Conservation (phyloP, 2,329 filamentous ascomycete species). For the Drechslera avenae region DNA sequence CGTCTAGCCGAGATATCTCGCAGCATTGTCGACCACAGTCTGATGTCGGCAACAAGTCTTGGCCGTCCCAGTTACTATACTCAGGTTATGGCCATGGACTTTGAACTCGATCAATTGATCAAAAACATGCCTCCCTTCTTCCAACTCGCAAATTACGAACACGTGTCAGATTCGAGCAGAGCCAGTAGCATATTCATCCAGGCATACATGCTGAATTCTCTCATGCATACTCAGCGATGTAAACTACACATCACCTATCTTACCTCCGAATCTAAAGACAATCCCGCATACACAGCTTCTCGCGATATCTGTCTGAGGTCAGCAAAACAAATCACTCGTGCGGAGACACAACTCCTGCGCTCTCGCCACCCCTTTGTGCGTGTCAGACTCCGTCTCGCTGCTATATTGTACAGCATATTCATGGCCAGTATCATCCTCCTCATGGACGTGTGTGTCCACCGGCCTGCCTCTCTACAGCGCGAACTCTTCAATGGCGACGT, state of each 20-base stretch:
- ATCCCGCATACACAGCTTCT: neutral
- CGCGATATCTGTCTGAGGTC: neutral
- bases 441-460: neutral
- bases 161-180: neutral
- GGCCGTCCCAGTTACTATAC: neutral
- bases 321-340: neutral
- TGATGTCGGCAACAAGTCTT: neutral
- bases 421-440: neutral
- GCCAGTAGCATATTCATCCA: conserved; percentile 32
- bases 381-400: neutral
- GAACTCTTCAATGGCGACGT: neutral
- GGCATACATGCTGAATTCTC: conserved; percentile 44
- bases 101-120: neutral
- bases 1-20: conserved; percentile 46
- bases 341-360: neutral
- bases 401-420: neutral
- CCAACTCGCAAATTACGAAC: neutral
- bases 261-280: conserved; percentile 10
- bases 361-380: neutral
- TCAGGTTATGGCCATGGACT: neutral
- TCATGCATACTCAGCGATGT: conserved; percentile 45
- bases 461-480: neutral
- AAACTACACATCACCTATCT: conserved; percentile 41
- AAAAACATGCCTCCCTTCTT: neutral
- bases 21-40: conserved; percentile 40